Conservation (phyloP, 2,329 filamentous ascomycete species). For the Didymella arachidicola region DNA sequence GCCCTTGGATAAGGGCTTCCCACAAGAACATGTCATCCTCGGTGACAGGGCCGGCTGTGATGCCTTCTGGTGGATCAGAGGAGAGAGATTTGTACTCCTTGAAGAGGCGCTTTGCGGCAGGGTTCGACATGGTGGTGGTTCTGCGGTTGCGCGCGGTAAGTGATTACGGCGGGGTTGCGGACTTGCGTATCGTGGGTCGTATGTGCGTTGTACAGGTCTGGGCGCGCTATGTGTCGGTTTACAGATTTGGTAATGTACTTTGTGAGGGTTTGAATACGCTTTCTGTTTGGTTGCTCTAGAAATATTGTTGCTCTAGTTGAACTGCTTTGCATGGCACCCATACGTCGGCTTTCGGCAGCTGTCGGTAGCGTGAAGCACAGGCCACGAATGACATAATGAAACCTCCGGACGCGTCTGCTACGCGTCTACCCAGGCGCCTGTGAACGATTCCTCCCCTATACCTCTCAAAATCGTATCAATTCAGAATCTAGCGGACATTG, state of each 20-base stretch:
- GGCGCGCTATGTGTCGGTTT: too few relatives aligned
- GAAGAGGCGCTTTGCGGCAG: slow-evolving; percentile 80
- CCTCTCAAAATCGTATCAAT: too few relatives aligned
- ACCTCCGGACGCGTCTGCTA: neutral
- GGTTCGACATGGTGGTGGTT: slow-evolving; percentile 55
- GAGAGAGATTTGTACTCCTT: slow-evolving; percentile 95
- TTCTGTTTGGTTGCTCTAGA: neutral
- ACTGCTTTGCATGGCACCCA: slow-evolving; percentile 1
- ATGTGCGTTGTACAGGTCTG: neutral
- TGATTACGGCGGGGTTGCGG: neutral
- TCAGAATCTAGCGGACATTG: too few relatives aligned
- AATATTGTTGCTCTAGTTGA: neutral
- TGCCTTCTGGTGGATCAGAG: slow-evolving; percentile 95
- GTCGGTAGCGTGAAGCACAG: slow-evolving; percentile 5
- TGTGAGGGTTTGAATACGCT: neutral
- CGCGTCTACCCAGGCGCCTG: neutral
- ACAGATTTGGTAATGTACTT: neutral
- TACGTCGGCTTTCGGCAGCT: slow-evolving; percentile 23
- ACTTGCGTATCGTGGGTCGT: neutral
- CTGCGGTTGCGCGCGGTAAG: neutral
- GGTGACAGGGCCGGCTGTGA: slow-evolving; percentile 88
- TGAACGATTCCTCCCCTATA: too few relatives aligned
- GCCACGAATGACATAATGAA: slow-evolving; percentile 1
- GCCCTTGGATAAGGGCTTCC: slow-evolving; percentile 96
- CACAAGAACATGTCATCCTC: slow-evolving; percentile 96